Base-by-base conservation (phyloP, 2,329 filamentous ascomycete species). In the Aspergillus pseudonomiae region DNA sequence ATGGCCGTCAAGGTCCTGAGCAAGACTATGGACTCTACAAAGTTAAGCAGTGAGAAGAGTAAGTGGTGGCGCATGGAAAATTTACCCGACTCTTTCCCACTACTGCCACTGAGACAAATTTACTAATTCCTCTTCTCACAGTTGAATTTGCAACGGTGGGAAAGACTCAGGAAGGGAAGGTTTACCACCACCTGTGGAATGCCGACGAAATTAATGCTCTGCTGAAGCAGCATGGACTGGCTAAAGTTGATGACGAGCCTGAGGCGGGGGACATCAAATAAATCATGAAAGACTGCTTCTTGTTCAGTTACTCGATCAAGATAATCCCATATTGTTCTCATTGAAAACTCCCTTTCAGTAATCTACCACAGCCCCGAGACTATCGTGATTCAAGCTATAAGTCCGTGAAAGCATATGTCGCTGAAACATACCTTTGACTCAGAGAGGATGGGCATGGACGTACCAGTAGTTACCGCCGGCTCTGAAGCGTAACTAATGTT, bases 1-100 rank as follows among this genome's bases (percentile, higher is more conserved):
- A 91, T 97, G 86, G 95, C 95, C 12, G 95, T 99, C 78, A 99
- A 99, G 87, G 95, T 99, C 67, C 83, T 99, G 70, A 98, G 95
- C 87, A 99, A 99, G 89, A 99, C 95, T 6, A 99, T 99, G 96
- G 95, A 99, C 80, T 97, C 94, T 61, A 98, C 94, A 60, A 99
- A 97, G 86, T 83, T 99, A 77, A 97, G 93, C 84, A 97, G 93
- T 77, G 95, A 99, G 86, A 99, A 99, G 88, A 97, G 94, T 97
- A 83, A 80, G 92, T 85, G 28, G 43, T 5, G 21, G 19, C n/a
- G 19, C 50, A 16, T 56, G 16, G 3, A 16, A n/a, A 24, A 11
- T 14, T 54, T n/a, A 10, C 16, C 26, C 24, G 4, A 11, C 36
- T n/a, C 11, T 36, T 14, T 26, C 32, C 57, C 62, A 62, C 19